A percentile compares a stretch with the other conserved stretches of the same genome.
phyloP scores from a whole-genome alignment of 2,329 filamentous ascomycete genomes.

The Sclerotinia trifoliorum region DNA sequence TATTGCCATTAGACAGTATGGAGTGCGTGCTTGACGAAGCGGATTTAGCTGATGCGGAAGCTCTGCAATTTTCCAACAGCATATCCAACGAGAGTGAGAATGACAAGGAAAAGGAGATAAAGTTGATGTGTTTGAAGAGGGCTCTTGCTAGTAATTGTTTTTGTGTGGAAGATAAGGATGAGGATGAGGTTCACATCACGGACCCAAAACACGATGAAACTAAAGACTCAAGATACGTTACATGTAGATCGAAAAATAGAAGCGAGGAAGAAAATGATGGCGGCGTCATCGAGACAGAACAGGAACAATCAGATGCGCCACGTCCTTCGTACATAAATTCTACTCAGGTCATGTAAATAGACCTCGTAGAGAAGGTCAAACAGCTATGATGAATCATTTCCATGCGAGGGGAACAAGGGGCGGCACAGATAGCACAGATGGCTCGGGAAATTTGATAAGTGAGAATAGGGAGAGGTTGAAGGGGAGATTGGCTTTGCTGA shows the following conservation, averaged over 20 bases:
- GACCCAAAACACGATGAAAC: background rate
- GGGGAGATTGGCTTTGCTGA: background rate
- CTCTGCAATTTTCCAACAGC: background rate
- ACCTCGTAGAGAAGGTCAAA: background rate
- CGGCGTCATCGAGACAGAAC: background rate
- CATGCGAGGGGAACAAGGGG: background rate
- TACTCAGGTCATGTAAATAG: background rate
- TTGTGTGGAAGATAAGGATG: background rate
- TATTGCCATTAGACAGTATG: background rate
- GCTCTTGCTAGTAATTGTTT: background rate
- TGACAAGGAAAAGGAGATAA: background rate
- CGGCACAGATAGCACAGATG: background rate
- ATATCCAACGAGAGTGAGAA: background rate
- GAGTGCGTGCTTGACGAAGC: background rate
- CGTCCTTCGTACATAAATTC: background rate
- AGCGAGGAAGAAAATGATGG: background rate
- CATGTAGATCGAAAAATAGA: background rate
- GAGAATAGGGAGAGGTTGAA: background rate
- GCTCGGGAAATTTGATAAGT: background rate
- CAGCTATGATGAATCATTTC: conserved; percentile 8
- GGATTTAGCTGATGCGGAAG: background rate
- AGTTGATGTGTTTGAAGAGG: too few relatives aligned
- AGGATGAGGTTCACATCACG: background rate
- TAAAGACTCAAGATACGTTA: background rate
- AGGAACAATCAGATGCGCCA: background rate